phyloP scores from a whole-genome alignment of 2,329 filamentous ascomycete genomes.

The Ophiostoma sp. region DNA sequence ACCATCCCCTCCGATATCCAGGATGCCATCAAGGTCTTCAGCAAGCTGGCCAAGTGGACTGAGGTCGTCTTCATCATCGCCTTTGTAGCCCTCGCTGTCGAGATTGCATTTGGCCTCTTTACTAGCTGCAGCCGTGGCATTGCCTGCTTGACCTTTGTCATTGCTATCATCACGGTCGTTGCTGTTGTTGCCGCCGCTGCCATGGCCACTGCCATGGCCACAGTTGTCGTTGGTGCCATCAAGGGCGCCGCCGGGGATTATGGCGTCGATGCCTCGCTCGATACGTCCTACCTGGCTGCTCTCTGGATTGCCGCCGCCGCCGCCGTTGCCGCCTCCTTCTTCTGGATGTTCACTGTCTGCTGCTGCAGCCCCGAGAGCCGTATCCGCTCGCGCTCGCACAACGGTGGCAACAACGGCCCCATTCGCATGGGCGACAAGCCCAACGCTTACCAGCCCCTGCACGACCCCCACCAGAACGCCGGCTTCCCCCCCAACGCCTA shows the following conservation, averaged over 20 bases:
- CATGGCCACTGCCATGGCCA: constrained; percentile 69
- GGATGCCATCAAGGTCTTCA: constrained; percentile 66
- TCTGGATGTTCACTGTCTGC: constrained; percentile 90
- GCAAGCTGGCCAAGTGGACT: constrained; percentile 72
- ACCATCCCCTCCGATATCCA: constrained; percentile 63
- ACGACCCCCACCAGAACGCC: constrained; percentile 35
- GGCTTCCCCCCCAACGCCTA: constrained; percentile 28
- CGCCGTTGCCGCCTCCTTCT: constrained; percentile 67
- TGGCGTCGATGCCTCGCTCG: constrained; percentile 61
- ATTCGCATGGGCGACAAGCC: constrained; percentile 47
- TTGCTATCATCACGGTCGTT: constrained; percentile 57
- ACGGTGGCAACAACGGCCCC: constrained; percentile 25
- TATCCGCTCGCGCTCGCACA: constrained; percentile 29
- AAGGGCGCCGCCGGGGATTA: constrained; percentile 63
- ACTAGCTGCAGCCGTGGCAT: constrained; percentile 77
- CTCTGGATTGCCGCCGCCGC: constrained; percentile 79
- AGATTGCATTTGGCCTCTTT: constrained; percentile 73
- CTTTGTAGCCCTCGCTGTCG: constrained; percentile 61
- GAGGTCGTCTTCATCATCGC: constrained; percentile 74
- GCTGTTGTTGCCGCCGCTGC: constrained; percentile 58
- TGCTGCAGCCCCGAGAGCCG: constrained; percentile 67
- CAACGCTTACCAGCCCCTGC: constrained; percentile 42
- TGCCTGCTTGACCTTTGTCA: constrained; percentile 74
- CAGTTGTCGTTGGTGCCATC: constrained; percentile 63
- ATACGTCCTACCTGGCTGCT: constrained; percentile 62